phyloP scores from a whole-genome alignment of 352 stramenopile species.

The Phytophthora palmivora region DNA sequence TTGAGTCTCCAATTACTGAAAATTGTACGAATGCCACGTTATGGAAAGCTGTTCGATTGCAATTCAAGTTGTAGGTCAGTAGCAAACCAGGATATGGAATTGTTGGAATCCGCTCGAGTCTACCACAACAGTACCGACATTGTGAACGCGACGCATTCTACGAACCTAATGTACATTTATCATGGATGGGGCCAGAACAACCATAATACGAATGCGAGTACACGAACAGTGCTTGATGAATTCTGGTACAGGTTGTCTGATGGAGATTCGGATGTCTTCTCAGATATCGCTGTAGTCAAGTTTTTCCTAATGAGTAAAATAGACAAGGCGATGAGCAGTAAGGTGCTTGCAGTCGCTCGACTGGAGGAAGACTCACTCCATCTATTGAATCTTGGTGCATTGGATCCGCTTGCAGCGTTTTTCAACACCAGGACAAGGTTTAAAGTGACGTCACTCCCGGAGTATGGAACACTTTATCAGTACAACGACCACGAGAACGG shows the following conservation, averaged over 20 bases:
- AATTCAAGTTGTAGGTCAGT: conserved; percentile 32
- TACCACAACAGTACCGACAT: conserved; percentile 23
- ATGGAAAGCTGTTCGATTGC: conserved; percentile 66
- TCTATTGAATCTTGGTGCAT: conserved; percentile 37
- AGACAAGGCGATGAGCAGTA: conserved; percentile 9
- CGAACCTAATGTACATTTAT: conserved; percentile 60
- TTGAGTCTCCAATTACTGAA: conserved; percentile 37
- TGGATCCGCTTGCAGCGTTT: conserved; percentile 53
- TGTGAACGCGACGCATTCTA: conserved; percentile 46
- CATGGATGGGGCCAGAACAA: conserved; percentile 33
- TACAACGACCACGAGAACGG: conserved; percentile 27
- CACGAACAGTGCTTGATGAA: conserved; percentile 39
- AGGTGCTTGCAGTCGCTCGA: conserved; percentile 29
- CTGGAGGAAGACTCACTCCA: conserved; percentile 65
- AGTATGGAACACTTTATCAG: conserved; percentile 61
- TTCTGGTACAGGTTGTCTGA: conserved; percentile 64
- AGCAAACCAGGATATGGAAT: background rate
- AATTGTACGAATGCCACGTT: conserved; percentile 54
- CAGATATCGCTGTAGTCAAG: conserved; percentile 30
- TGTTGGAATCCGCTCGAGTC: conserved; percentile 16
- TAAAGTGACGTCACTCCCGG: conserved; percentile 44
- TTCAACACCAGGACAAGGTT: conserved; percentile 42
- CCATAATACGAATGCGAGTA: background rate
- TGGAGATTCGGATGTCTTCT: conserved; percentile 39
- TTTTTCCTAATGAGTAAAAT: conserved; percentile 31